phyloP scores from a whole-genome alignment of 305 asterid species.

The Ilex paraguariensis region DNA sequence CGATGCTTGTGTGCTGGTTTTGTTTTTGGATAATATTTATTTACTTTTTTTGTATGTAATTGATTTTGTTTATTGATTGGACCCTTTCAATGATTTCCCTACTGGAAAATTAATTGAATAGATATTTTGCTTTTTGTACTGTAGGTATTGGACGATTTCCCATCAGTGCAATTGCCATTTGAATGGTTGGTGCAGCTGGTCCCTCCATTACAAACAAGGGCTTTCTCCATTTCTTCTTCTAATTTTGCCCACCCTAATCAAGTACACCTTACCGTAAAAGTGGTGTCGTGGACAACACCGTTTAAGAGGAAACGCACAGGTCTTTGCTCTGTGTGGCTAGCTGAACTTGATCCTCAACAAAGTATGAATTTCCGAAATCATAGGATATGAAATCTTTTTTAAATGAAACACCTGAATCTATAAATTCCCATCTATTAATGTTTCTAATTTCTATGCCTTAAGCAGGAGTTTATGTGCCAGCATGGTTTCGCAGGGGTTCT shows the following conservation, averaged over 20 bases:
- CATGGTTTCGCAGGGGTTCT: slow-evolving; percentile 78
- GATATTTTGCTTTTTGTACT: slow-evolving; percentile 3
- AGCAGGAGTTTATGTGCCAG: slow-evolving; percentile 66
- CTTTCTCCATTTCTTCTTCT: slow-evolving; percentile 87
- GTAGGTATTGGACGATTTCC: slow-evolving; percentile 88
- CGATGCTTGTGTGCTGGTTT: neutral
- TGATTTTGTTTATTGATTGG: too few relatives aligned
- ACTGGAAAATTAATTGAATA: too few relatives aligned
- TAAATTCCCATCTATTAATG: neutral
- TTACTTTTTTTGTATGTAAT: too few relatives aligned
- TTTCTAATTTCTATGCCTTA: slow-evolving; percentile 11
- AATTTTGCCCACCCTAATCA: slow-evolving; percentile 72
- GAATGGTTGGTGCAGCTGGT: slow-evolving; percentile 94
- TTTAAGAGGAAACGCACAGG: slow-evolving; percentile 77
- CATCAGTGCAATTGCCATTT: slow-evolving; percentile 85
- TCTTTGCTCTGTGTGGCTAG: slow-evolving; percentile 95
- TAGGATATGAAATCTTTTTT: too few relatives aligned
- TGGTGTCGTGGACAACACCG: slow-evolving; percentile 86
- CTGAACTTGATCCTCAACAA: slow-evolving; percentile 70
- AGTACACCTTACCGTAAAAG: slow-evolving; percentile 75
- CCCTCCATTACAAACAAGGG: slow-evolving; percentile 76
- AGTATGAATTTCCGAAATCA: slow-evolving; percentile 20
- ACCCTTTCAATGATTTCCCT: too few relatives aligned
- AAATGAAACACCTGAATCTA: too few relatives aligned
- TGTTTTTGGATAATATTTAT: too few relatives aligned